phyloP scores from a whole-genome alignment of 1,284 basidiomycete genomes.

The Ceratobasidium sp. region DNA sequence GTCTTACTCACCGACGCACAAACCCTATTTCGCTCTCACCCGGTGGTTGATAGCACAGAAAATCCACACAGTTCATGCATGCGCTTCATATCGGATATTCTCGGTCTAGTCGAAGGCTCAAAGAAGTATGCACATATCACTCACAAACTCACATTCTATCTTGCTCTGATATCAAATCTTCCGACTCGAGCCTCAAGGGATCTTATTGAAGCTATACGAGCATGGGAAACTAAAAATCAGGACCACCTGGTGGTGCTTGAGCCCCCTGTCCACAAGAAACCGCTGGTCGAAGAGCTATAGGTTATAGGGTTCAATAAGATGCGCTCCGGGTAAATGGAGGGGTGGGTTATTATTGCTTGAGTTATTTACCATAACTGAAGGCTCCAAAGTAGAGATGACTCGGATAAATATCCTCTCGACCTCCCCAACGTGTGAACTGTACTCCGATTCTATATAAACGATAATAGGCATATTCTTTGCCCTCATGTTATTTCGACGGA shows the following conservation, averaged over 20 bases:
- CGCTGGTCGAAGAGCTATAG: conserved; percentile 5
- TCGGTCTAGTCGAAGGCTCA: conserved; percentile 4
- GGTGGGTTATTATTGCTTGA: neutral
- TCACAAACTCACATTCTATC: conserved; percentile 26
- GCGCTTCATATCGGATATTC: conserved; percentile 28
- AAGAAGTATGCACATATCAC: conserved; percentile 18
- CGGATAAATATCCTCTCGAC: neutral
- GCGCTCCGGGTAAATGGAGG: too few relatives aligned
- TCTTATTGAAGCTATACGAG: neutral
- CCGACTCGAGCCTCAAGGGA: conserved; percentile 1
- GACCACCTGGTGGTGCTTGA: neutral
- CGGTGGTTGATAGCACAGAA: neutral
- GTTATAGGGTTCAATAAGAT: neutral
- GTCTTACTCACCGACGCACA: neutral
- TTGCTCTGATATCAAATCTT: conserved; percentile 9
- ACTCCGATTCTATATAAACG: neutral
- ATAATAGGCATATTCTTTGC: neutral
- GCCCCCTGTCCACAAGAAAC: neutral
- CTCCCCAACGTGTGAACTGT: neutral
- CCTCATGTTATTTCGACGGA: neutral
- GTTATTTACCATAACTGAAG: neutral
- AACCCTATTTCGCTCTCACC: conserved; percentile 6
- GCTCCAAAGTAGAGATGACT: neutral
- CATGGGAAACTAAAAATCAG: neutral
- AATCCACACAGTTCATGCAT: conserved; percentile 14